Evolutionary conservation across 495 filamentous ascomycete genomes (phyloP), one percentile per base, ranked within the genome.

Genomic region (Talaromyces thailandensis): DNA sequence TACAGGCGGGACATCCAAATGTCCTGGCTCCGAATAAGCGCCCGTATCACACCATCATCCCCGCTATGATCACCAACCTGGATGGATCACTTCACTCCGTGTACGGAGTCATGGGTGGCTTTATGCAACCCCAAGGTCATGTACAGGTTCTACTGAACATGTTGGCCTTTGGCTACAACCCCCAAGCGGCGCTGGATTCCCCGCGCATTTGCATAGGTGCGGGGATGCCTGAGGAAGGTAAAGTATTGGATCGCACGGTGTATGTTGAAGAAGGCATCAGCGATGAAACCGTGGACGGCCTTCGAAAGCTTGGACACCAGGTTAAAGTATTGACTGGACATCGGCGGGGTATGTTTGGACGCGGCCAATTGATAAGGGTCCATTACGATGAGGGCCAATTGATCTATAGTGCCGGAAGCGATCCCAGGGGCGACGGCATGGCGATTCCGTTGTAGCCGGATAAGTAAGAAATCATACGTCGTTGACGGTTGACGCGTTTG

Each of bases 121-220:
- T 93, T 74, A 98, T 98, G 95, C 94, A 98, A 78, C 94, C 94
- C 0, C 94, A 98, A 77, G 94, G 94, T 9, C 94, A 98, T 69
- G 90, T 98, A 14, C 94, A 98, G 73, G 91, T 97, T 2, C 75
- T 98, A 58, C 81, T 98, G 7, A 96, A 96, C 62, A 91, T 95
- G 85, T 73, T 96, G 3, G 86, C 88, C 0, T 96, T 94, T 70
- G 84, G 86, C n/a, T 80, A 89, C 66, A 87, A 84, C 61, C 91
- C 92, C 29, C 94, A 98, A 78, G 86, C 88, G 32, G 93, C 95
- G 51, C 79, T 98, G 3, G 94, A 98, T 69, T 86, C 94, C 31
- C 93, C 95, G 37, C 79, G 94, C 9, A 79, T 98, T 45, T 96
- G 92, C 64, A 87, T 93, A 65, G 88, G 88, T 3, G 85, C 87